phyloP scores from a whole-genome alignment of 345 rosid species.

The Corchorus capsularis region DNA sequence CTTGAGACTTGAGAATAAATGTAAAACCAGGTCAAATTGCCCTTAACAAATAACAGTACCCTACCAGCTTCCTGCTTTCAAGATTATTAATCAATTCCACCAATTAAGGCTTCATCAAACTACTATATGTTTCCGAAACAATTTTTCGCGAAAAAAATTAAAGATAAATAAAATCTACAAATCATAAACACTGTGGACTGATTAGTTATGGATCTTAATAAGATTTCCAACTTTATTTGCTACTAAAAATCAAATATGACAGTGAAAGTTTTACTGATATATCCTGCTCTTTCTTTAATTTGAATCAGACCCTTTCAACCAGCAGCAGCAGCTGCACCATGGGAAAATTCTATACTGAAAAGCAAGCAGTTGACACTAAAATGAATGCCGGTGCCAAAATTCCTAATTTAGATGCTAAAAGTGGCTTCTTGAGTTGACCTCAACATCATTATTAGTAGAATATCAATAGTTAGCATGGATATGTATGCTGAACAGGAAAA shows the following conservation, averaged over 20 bases:
- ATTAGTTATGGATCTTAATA: constrained; percentile 12
- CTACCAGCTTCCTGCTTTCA: not conserved
- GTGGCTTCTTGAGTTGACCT: constrained; percentile 38
- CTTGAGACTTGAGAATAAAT: constrained; percentile 31
- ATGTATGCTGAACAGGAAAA: constrained; percentile 20
- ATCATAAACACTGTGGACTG: not conserved
- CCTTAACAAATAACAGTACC: not conserved
- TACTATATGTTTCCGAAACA: not conserved
- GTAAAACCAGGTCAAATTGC: constrained; percentile 15
- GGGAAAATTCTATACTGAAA: not conserved
- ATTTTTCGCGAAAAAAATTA: not conserved
- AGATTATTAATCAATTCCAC: not conserved
- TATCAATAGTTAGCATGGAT: constrained; percentile 12
- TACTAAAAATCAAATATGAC: not conserved
- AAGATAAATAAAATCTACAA: not conserved
- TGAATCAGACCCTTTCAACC: not conserved
- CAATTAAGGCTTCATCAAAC: not conserved
- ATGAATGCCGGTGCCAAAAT: constrained; percentile 13
- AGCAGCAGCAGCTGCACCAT: not conserved
- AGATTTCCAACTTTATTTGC: not conserved
- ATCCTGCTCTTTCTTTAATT: not conserved
- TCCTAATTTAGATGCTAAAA: constrained; percentile 25
- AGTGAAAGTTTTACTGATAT: not conserved
- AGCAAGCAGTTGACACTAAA: constrained; percentile 13
- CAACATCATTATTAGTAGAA: constrained; percentile 14